Conservation (phyloP, 805 yeast species). For the Yamadazyma nakazawae region DNA sequence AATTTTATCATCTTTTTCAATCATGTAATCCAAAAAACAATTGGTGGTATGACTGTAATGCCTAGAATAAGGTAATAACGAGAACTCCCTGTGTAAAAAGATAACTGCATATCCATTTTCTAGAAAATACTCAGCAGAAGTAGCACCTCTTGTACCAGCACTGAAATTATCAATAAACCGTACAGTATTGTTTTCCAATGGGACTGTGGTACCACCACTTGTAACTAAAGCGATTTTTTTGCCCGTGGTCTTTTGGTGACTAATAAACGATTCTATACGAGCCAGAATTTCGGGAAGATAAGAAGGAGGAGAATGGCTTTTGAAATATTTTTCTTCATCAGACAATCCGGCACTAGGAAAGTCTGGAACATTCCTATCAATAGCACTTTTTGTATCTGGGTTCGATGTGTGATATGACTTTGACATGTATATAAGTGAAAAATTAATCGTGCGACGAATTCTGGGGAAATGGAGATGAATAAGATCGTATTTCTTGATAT, state of each 20-base stretch:
- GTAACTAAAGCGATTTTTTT: constrained; percentile 78
- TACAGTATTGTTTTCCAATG: constrained; percentile 94
- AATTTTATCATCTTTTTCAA: constrained; percentile 51
- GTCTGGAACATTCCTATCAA: constrained; percentile 72
- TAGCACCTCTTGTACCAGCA: constrained; percentile 97
- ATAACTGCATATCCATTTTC: constrained; percentile 88
- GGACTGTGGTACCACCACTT: constrained; percentile 97
- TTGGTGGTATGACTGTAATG: constrained; percentile 81
- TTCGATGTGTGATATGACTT: constrained; percentile 51
- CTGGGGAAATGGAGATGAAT: constrained; percentile 27
- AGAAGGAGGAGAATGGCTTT: constrained; percentile 65
- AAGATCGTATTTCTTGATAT: constrained; percentile 40
- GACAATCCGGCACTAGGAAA: constrained; percentile 70
- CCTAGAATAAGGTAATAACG: constrained; percentile 88
- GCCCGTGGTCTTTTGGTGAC: constrained; percentile 44
- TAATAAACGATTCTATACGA: constrained; percentile 60
- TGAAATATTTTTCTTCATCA: constrained; percentile 78
- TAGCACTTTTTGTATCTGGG: constrained; percentile 70
- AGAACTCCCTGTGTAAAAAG: constrained; percentile 88
- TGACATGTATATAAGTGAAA: neutral
- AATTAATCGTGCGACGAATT: constrained; percentile 16
- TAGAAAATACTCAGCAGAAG: constrained; percentile 88
- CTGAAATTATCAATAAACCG: constrained; percentile 94
- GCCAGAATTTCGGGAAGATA: constrained; percentile 62
- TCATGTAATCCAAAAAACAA: constrained; percentile 83